phyloP scores from a whole-genome alignment of 129 eudicot species.

The Heracleum sosnowskyi region DNA sequence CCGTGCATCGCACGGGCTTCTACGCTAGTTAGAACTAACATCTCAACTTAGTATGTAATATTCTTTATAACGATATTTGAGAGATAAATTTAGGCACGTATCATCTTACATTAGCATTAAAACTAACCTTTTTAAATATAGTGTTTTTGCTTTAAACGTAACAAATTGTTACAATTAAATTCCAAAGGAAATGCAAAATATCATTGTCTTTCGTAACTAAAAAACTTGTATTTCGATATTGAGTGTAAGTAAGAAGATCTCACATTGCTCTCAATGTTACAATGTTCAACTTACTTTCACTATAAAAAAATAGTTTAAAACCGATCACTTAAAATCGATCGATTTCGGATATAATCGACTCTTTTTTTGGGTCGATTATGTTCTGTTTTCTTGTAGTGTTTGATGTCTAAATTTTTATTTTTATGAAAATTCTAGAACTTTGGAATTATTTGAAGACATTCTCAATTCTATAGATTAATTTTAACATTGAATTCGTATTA shows the following conservation, averaged over 20 bases:
- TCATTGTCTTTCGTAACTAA: not conserved
- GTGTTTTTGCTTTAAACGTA: not conserved
- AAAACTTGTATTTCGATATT: not conserved
- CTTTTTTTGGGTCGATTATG: too few species aligned
- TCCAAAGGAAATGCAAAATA: not conserved
- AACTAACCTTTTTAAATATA: not conserved
- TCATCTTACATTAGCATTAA: constrained; percentile 3
- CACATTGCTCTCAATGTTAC: not conserved
- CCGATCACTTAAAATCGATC: too few species aligned
- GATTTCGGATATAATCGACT: too few species aligned
- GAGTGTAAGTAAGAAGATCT: not conserved
- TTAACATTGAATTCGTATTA: too few species aligned
- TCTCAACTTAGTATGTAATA: not conserved
- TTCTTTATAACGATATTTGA: not conserved
- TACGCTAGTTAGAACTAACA: too few species aligned
- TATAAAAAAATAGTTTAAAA: too few species aligned
- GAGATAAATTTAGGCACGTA: not conserved
- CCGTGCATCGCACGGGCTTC: too few species aligned
- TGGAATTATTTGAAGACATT: too few species aligned
- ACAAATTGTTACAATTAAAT: not conserved
- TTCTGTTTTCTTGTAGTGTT: too few species aligned
- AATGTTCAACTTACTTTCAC: too few species aligned
- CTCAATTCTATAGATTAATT: not conserved
- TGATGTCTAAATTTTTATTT: too few species aligned
- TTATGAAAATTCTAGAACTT: not conserved